Conservation (phyloP, 2,329 filamentous ascomycete species). For the Aureobasidium sp. region DNA sequence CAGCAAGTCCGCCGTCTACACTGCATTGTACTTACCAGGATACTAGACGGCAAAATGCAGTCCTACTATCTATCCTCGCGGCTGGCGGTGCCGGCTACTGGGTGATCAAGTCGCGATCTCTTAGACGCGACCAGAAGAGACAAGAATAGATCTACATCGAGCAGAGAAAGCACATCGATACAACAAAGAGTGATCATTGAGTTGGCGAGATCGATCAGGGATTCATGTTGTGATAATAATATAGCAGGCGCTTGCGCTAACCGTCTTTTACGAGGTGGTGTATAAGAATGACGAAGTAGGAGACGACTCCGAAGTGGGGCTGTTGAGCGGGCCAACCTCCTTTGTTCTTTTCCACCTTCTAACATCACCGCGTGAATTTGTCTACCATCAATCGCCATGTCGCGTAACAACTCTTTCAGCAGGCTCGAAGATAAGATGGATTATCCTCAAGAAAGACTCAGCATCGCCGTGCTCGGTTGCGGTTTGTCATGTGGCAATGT, state of each 20-base stretch:
- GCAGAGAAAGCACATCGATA: background rate
- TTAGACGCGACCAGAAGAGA: background rate
- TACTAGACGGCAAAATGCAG: background rate
- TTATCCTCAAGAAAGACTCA: background rate
- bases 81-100: background rate
- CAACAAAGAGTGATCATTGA: background rate
- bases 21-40: background rate
- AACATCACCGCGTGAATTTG: background rate
- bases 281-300: background rate
- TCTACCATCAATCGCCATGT: no score
- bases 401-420: no score
- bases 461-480: background rate
- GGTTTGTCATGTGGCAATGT: background rate
- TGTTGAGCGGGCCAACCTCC: background rate
- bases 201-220: background rate
- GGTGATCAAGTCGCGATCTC: background rate
- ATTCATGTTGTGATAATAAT: background rate
- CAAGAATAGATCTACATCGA: background rate
- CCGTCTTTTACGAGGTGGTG: background rate
- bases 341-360: background rate
- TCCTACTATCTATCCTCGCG: background rate
- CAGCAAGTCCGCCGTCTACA: background rate
- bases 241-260: background rate
- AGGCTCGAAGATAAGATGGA: background rate
- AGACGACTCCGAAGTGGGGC: background rate